A percentile compares a stretch with the other conserved stretches of the same genome.
Evolutionary conservation across 352 stramenopile species (phyloP).

Genomic region (Achlya hypogyna): DNA sequence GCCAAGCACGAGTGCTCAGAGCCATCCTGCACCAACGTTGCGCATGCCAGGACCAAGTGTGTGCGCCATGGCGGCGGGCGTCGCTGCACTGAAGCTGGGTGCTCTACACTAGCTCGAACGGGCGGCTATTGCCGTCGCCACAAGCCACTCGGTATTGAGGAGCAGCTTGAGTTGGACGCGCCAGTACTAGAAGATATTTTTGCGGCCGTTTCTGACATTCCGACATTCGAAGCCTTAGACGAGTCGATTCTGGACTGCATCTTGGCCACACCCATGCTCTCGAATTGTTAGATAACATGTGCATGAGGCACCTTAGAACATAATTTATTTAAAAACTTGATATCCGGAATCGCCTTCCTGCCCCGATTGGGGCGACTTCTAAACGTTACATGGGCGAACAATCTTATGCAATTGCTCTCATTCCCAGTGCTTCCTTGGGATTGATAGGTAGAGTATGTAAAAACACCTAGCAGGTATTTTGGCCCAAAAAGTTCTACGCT

Average conservation of each 20-base stretch:
- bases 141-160: not conserved
- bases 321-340: too few species aligned
- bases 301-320: too few species aligned
- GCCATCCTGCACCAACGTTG: slow-evolving; percentile 1
- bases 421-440: too few species aligned
- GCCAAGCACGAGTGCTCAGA: slow-evolving; percentile 13
- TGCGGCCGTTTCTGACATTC: not conserved
- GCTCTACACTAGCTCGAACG: not conserved
- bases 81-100: not conserved
- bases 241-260: not conserved
- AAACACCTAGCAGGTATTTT: too few species aligned
- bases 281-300: too few species aligned
- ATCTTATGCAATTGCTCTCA: too few species aligned
- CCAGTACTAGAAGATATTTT: too few species aligned
- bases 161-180: not conserved
- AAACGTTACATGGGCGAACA: too few species aligned
- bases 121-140: slow-evolving; percentile 15
- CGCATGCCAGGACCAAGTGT: slow-evolving; percentile 4
- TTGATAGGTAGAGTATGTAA: too few species aligned
- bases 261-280: not conserved
- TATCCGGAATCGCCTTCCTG: too few species aligned
- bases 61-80: slow-evolving; percentile 8
- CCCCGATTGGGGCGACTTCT: too few species aligned
- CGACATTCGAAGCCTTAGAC: not conserved
- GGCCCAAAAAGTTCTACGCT: too few species aligned